Conservation (phyloP, 208 protist genomes). For the Trypanosoma cruzi region DNA sequence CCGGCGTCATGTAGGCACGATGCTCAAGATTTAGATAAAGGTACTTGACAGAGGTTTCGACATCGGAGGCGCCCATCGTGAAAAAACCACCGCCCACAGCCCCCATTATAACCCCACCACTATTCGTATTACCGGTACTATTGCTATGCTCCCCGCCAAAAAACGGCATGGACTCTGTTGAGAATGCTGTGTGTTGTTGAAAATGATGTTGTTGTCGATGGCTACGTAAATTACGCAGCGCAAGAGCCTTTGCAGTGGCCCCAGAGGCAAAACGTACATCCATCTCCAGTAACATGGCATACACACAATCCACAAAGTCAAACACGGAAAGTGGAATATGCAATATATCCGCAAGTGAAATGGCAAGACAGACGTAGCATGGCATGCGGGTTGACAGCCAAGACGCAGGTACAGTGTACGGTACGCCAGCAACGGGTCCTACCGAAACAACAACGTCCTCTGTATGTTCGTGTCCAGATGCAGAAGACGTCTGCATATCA, state of each 20-base stretch:
- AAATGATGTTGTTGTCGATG: conserved; percentile 48
- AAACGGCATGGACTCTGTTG: background rate
- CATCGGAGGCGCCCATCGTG: background rate
- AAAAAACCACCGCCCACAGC: background rate
- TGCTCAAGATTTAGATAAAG: conserved; percentile 49
- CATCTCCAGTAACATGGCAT: conserved; percentile 68
- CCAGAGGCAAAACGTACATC: conserved; percentile 56
- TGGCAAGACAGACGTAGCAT: conserved; percentile 47
- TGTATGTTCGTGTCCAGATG: background rate
- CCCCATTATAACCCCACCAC: background rate
- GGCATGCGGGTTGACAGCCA: conserved; percentile 39
- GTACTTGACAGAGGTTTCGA: conserved; percentile 45
- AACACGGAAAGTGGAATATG: conserved; percentile 40
- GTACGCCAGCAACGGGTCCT: background rate
- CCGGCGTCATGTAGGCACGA: conserved; percentile 34
- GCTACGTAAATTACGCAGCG: conserved; percentile 49
- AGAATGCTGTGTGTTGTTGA: background rate
- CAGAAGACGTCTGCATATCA: background rate
- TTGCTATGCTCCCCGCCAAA: background rate
- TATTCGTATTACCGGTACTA: background rate
- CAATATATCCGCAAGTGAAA: conserved; percentile 70
- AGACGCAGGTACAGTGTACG: background rate
- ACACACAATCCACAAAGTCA: conserved; percentile 69
- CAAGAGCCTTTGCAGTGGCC: conserved; percentile 44
- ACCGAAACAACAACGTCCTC: conserved; percentile 15